Evolutionary conservation across 345 rosid species (phyloP).

Genomic region (Eucalyptus pumila): DNA sequence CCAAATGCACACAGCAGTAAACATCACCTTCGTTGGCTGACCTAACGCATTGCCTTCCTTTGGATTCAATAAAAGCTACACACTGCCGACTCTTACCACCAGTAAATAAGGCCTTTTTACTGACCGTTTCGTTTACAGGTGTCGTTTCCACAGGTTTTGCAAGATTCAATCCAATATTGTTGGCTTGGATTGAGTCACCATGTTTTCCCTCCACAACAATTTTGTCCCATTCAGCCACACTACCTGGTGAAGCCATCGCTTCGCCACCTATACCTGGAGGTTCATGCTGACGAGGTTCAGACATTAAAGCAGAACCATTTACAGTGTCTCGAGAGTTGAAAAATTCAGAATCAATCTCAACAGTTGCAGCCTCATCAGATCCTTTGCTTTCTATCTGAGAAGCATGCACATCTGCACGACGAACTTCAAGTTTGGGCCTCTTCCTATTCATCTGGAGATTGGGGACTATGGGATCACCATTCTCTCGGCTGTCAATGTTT

Average conservation of each 20-base stretch:
- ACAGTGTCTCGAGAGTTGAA: slow-evolving; percentile 31
- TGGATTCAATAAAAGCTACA: slow-evolving; percentile 80
- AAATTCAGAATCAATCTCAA: slow-evolving; percentile 45
- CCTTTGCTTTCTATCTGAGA: slow-evolving; percentile 36
- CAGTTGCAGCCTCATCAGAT: slow-evolving; percentile 22
- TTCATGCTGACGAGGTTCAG: slow-evolving; percentile 10
- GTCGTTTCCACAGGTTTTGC: slow-evolving; percentile 16
- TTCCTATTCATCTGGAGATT: slow-evolving; percentile 53
- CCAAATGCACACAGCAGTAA: slow-evolving; percentile 96
- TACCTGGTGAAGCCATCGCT: not conserved
- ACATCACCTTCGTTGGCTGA: slow-evolving; percentile 98
- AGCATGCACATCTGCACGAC: slow-evolving; percentile 73
- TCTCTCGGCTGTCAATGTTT: slow-evolving; percentile 25
- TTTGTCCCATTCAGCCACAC: slow-evolving; percentile 60
- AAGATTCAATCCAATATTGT: slow-evolving; percentile 15
- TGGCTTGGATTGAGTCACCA: slow-evolving; percentile 12
- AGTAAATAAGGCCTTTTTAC: slow-evolving; percentile 31
- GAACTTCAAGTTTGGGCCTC: slow-evolving; percentile 90
- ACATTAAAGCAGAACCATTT: slow-evolving; percentile 11
- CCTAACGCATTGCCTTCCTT: slow-evolving; percentile 96
- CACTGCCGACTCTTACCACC: slow-evolving; percentile 79
- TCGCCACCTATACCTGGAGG: not conserved
- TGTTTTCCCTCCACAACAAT: slow-evolving; percentile 54
- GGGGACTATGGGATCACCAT: slow-evolving; percentile 21
- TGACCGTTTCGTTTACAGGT: slow-evolving; percentile 13